Base-by-base conservation (phyloP, 2,329 filamentous ascomycete species). In the Neurospora sp. region DNA sequence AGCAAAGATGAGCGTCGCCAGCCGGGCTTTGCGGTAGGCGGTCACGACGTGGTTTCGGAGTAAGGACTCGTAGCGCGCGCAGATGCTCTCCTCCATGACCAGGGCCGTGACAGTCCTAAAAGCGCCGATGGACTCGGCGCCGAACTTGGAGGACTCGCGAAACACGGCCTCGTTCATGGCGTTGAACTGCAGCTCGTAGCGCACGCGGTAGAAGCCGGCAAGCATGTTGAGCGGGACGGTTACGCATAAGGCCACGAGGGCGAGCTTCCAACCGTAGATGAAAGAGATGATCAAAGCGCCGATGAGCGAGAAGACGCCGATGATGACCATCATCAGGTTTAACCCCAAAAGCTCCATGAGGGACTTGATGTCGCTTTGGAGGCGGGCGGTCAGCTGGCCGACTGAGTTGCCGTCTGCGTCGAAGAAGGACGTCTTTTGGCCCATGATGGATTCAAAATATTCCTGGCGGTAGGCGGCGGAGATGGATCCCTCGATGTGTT, bases 251-350 rank as follows among this genome's bases (percentile, higher is more conserved):
- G 87, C 85, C 0, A 94, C 89, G 0, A 93, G 80, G 0, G 89
- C 87, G 9, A 95, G 82, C 77, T 93, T 94, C 92, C 92, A 94
- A 1, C 90, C 90, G 76, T 90, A 93, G 4, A 85, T 82, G 75
- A 92, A 93, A 1, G 90, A 84, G 68, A 94, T 90, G 62, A 85
- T 81, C 15, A 92, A 79, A 8, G 86, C 87, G 0, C 90, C 91
- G 9, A 87, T 75, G 3, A 94, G 79, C 67, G 87, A 90, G 76
- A 92, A 90, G 28, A 90, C 76, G 9, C 89, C 87, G 23, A 89
- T 86, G 71, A 83, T 83, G 2, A 87, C 84, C 73, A 91, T 83
- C 1, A 88, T 84, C 84, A 90, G 86, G 75, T 90, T 89, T 66
- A 85, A 80, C 5, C 87, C 87, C 75, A 90, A 84, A 6, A 91